Evolutionary conservation across 2,329 filamentous ascomycete species (phyloP), one percentile per base, ranked within the genome.

Genomic region (Dryadomyces sulphureus): DNA sequence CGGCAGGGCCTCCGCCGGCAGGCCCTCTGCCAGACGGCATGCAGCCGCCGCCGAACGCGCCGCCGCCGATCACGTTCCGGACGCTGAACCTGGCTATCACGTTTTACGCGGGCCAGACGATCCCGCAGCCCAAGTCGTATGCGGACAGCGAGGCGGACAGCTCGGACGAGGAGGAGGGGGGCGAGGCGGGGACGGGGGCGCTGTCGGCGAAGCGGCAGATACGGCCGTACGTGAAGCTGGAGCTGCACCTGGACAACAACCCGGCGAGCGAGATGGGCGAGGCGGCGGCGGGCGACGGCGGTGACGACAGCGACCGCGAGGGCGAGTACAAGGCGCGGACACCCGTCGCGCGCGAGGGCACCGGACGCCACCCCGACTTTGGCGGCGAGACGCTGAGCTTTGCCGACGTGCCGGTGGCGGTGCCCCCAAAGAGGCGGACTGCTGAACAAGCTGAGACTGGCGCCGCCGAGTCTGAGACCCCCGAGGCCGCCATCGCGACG

Each of bases 181-280:
- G 30, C 40, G 21, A 19, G 14, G 41, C 35, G 7, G 35, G 25
- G 16, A n/a, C 19, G 5, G 21, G 32, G 12, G 34, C 20, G 12
- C 8, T 27, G 2, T 19, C 42, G 1, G 4, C 45, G n/a, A 27
- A 32, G 4, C 42, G 46, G n/a, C 20, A 72, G 20, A 84, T 93
- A 60, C 74, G 78, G 49, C 88, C 87, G 0, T 94, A 92, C 59
- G 66, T 94, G 58, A 90, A 87, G 60, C 76, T 84, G 46, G 84
- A 92, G 59, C 63, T 95, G 48, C 89, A 95, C 64, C 77, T 87
- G 22, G 86, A 92, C 59, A 79, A 68, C 43, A 46, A 50, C 22
- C 39, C 17, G 22, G 22, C 38, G 3, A 35, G 40, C 25, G 45
- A 17, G 9, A 19, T 6, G 19, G 39, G 4, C 16, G 60, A 49